Conservation (phyloP, 176 grass and related monocot genomes). For the Oryza meridionalis region DNA sequence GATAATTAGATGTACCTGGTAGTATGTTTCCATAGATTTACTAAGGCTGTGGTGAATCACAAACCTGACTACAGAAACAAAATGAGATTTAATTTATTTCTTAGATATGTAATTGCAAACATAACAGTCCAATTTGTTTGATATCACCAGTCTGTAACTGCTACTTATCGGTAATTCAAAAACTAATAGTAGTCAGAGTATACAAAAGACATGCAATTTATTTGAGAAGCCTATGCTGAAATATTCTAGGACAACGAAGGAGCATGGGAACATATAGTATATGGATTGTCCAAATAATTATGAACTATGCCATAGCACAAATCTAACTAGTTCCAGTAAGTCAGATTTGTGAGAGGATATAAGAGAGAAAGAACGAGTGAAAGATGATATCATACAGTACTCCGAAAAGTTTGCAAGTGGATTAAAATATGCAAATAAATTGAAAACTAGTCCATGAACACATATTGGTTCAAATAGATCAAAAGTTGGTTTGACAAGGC, state of each 20-base stretch:
- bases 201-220: conserved; percentile 17
- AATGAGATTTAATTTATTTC: conserved; percentile 28
- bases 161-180: not conserved
- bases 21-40: conserved; percentile 98
- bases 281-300: conserved; percentile 23
- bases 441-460: not conserved
- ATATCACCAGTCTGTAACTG: conserved; percentile 24
- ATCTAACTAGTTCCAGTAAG: conserved; percentile 1
- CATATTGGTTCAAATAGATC: not conserved
- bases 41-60: conserved; percentile 97
- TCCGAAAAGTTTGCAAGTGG: not conserved
- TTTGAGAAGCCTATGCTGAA: not conserved
- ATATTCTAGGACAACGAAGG: not conserved
- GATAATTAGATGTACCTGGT: conserved; percentile 65
- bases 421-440: not conserved
- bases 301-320: conserved; percentile 2
- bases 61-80: conserved; percentile 73
- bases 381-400: not conserved
- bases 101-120: conserved; percentile 6
- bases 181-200: not conserved
- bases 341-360: not conserved
- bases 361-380: not conserved
- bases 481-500: not conserved
- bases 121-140: conserved; percentile 19
- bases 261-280: not conserved